A percentile compares a stretch with the other conserved stretches of the same genome.
Evolutionary conservation across 257 asterid genomes (phyloP).

Genomic region (Nicotiana sylvestris): DNA sequence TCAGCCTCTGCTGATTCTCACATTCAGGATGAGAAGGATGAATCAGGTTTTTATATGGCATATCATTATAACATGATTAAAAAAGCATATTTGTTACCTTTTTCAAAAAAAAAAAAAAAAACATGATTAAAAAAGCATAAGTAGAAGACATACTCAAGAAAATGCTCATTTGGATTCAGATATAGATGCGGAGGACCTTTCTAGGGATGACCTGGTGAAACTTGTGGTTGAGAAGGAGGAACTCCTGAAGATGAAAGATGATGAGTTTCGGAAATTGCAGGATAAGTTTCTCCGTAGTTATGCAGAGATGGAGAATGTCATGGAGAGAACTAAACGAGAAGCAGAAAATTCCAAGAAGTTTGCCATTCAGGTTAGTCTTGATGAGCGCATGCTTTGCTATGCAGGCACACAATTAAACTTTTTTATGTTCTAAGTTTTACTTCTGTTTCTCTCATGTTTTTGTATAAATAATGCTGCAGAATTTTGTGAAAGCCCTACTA

Average conservation of each 20-base stretch:
- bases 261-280: slow-evolving; percentile 55
- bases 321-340: slow-evolving; percentile 76
- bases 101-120: neutral
- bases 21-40: slow-evolving; percentile 33
- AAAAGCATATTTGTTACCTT: neutral
- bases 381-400: neutral
- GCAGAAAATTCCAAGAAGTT: slow-evolving; percentile 79
- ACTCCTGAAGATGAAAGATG: slow-evolving; percentile 42
- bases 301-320: slow-evolving; percentile 85
- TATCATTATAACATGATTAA: slow-evolving; percentile 10
- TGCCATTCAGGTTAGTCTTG: slow-evolving; percentile 65
- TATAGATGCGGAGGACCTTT: slow-evolving; percentile 60
- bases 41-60: slow-evolving; percentile 48
- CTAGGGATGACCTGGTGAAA: slow-evolving; percentile 70
- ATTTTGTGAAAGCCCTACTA: slow-evolving; percentile 73
- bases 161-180: slow-evolving; percentile 33
- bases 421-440: neutral
- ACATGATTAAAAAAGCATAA: slow-evolving; percentile 15
- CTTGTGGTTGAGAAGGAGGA: slow-evolving; percentile 62
- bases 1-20: slow-evolving; percentile 34
- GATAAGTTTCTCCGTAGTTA: slow-evolving; percentile 66
- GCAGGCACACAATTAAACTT: neutral
- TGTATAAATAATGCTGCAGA: slow-evolving; percentile 43
- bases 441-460: slow-evolving; percentile 4
- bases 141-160: slow-evolving; percentile 31